phyloP scores from a whole-genome alignment of 1,284 basidiomycete genomes.

The Anthracocystis walkeri region DNA sequence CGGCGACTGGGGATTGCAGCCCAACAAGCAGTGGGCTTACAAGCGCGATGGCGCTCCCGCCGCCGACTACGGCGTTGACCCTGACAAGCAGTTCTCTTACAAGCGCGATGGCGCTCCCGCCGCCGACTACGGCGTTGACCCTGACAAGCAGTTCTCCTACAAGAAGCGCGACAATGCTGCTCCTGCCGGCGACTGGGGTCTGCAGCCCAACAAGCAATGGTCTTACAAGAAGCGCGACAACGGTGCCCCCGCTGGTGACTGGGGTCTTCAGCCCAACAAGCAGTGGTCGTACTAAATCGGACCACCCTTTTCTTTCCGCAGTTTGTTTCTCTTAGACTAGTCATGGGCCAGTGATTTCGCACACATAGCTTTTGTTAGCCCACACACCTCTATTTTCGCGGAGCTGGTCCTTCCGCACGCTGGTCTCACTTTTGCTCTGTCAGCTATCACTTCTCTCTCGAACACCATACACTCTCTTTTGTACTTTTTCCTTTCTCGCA shows the following conservation, averaged over 20 bases:
- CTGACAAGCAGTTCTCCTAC: not conserved
- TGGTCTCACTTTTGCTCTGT: slow-evolving; percentile 3
- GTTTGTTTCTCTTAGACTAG: not conserved
- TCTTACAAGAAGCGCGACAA: slow-evolving; percentile 30
- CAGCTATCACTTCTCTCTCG: not conserved
- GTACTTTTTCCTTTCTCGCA: not conserved
- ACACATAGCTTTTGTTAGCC: not conserved
- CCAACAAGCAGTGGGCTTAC: slow-evolving; percentile 16
- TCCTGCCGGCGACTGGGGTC: slow-evolving; percentile 28
- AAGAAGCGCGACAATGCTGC: slow-evolving; percentile 24
- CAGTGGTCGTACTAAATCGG: slow-evolving; percentile 14
- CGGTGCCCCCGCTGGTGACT: slow-evolving; percentile 19
- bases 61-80: slow-evolving; percentile 18
- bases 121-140: slow-evolving; percentile 19
- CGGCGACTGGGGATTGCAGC: slow-evolving; percentile 12
- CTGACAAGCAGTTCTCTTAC: slow-evolving; percentile 13
- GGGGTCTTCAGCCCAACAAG: slow-evolving; percentile 11
- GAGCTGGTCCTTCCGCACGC: not conserved
- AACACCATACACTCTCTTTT: slow-evolving; percentile 2
- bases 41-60: slow-evolving; percentile 33
- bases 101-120: slow-evolving; percentile 31
- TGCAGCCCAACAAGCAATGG: slow-evolving; percentile 18
- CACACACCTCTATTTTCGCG: not conserved
- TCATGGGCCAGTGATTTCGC: too few species aligned
- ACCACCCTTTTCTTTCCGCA: not conserved